Evolutionary conservation across 768 basidiomycete species (phyloP).

Genomic region (Coprinopsis sp.): DNA sequence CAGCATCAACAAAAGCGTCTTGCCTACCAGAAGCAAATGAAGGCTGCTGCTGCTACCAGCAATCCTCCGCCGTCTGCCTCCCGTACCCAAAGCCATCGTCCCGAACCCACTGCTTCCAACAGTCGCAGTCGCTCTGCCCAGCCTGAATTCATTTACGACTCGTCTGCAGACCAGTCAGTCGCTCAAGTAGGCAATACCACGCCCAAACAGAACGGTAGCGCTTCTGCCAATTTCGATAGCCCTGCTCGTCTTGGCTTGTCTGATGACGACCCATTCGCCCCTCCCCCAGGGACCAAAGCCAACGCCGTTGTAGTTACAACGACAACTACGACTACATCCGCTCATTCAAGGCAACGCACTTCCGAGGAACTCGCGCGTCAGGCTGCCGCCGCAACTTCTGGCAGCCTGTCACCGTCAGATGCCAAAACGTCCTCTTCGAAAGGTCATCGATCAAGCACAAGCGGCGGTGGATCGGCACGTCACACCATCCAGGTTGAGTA

Average conservation of each 20-base stretch:
- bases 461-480: conserved; percentile 46
- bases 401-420: conserved; percentile 11
- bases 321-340: conserved; percentile 10
- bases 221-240: conserved; percentile 26
- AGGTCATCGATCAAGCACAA: conserved; percentile 44
- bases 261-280: conserved; percentile 74
- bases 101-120: conserved; percentile 38
- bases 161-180: conserved; percentile 55
- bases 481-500: conserved; percentile 99
- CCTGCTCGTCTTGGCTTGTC: conserved; percentile 37
- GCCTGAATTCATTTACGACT: conserved; percentile 73
- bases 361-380: conserved; percentile 15
- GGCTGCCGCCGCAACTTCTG: background rate
- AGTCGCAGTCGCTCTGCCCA: conserved; percentile 56
- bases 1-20: conserved; percentile 81
- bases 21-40: conserved; percentile 80
- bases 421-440: conserved; percentile 23
- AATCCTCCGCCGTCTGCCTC: conserved; percentile 23
- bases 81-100: conserved; percentile 53
- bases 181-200: conserved; percentile 18
- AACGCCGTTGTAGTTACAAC: conserved; percentile 9
- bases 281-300: conserved; percentile 26
- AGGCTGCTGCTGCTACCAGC: conserved; percentile 37
- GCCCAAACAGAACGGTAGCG: conserved; percentile 22
- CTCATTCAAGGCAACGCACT: conserved; percentile 7